These are phyloP conservation scores for Turritis glabra DNA, from an alignment of 345 rosid species.

Conservation along the genomic window DNA sequence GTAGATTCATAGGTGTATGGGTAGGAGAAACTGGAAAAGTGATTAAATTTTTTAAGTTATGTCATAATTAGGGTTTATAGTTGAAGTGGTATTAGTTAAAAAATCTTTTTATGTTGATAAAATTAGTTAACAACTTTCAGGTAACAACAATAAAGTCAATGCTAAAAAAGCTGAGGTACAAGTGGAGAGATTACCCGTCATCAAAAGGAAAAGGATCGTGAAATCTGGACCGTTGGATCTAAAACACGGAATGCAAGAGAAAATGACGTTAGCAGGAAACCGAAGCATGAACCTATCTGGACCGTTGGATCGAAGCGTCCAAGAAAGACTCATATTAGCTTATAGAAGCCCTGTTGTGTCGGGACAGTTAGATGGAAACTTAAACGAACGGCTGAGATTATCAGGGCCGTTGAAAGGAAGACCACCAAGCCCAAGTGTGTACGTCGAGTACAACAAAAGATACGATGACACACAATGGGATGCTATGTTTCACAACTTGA, in stretches of 20 bases:
- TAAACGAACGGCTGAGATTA: slow-evolving; percentile 48
- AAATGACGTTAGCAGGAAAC: slow-evolving; percentile 21
- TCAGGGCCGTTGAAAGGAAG: slow-evolving; percentile 50
- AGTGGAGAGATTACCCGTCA: slow-evolving; percentile 36
- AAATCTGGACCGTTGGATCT: slow-evolving; percentile 76
- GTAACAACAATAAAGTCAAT: slow-evolving; percentile 22
- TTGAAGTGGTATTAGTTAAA: neutral
- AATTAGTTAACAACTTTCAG: slow-evolving; percentile 11
- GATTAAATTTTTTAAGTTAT: neutral
- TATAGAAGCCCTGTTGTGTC: slow-evolving; percentile 49
- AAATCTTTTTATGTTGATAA: neutral
- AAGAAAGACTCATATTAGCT: slow-evolving; percentile 51
- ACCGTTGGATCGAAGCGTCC: slow-evolving; percentile 56
- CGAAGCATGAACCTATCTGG: slow-evolving; percentile 59
- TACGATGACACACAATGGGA: slow-evolving; percentile 61
- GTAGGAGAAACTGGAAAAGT: neutral
- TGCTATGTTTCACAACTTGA: slow-evolving; percentile 67
- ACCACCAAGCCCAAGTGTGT: slow-evolving; percentile 50
- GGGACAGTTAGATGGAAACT: slow-evolving; percentile 46
- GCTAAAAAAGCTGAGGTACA: slow-evolving; percentile 40
- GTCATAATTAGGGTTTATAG: neutral
- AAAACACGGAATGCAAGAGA: slow-evolving; percentile 39
- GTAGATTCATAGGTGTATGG: neutral
- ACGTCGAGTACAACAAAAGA: slow-evolving; percentile 30
- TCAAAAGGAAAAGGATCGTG: slow-evolving; percentile 42